These are phyloP conservation scores for Saturnispora zaruensis DNA, from an alignment of 805 yeast genomes.

Conservation along the genomic window DNA sequence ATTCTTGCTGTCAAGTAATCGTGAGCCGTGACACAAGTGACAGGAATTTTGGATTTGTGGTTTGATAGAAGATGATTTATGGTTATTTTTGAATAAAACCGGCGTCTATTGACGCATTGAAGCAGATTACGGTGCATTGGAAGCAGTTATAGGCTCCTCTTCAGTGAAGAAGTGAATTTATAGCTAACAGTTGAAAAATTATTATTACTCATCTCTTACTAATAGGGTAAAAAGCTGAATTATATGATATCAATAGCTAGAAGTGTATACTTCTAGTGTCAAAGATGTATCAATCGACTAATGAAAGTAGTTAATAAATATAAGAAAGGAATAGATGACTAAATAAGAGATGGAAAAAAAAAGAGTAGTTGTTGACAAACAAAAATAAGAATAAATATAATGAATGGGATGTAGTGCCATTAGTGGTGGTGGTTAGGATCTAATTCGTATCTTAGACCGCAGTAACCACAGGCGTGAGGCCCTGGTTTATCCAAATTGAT, in stretches of 20 bases:
- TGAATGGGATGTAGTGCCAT: neutral
- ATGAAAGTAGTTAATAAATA: neutral
- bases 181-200: neutral
- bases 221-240: neutral
- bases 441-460: slow-evolving; percentile 59
- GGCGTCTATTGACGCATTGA: neutral
- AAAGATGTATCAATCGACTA: neutral
- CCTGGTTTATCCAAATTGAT: slow-evolving; percentile 74
- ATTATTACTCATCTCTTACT: neutral
- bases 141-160: no score
- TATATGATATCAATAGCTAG: no score
- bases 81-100: neutral
- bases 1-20: slow-evolving; percentile 70
- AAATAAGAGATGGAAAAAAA: neutral
- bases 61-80: neutral
- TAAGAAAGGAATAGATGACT: neutral
- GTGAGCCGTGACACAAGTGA: slow-evolving; percentile 64
- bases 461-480: slow-evolving; percentile 69
- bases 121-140: neutral
- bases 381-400: neutral
- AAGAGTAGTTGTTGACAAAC: neutral
- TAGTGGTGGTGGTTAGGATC: slow-evolving; percentile 18
- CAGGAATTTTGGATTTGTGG: slow-evolving; percentile 15
- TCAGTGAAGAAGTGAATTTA: no score
- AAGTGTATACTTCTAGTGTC: neutral